Evolutionary conservation across 2,329 filamentous ascomycete species (phyloP), one percentile per base, ranked within the genome.

Genomic region (Diplodia seriata): DNA sequence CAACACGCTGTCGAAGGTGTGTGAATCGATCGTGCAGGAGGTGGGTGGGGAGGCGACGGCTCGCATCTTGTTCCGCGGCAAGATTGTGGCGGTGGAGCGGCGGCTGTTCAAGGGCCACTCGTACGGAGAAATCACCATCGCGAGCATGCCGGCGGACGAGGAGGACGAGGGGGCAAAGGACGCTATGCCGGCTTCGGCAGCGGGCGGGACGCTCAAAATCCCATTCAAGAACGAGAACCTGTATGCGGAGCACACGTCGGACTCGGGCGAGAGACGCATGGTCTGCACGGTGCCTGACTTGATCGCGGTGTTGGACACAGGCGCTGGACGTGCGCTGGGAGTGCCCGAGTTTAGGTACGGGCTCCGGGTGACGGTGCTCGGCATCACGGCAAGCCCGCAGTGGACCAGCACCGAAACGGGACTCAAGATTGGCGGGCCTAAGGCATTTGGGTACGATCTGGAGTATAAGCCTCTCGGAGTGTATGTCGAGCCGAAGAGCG

Each of bases 171-270:
- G 29, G 31, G 67, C 38, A 15, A 54, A 49, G 43, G 66, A 67
- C 33, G 66, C 66, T 9, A 68, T 68, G 66, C 50, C 59, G 33
- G 66, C 66, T 36, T 18, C 50, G 66, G 66, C 66, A 11, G 54
- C 18, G 9, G 65, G 65, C 7, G 87, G 87, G 0, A 78, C 75
- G 36, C 77, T 90, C 74, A 89, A 86, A 73, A 88, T 91, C 59
- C 89, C 89, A 0, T 91, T 91, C 81, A 91, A 91, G 78, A 91
- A 91, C 75, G 89, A 92, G 74, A 91, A 91, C 72, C 89, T 91
- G 54, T 85, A 85, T n/a, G 89, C 86, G 69, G 76, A 71, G 69
- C 77, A 67, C 64, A 72, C 71, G 73, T 78, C 71, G 14, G 73
- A 76, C 7, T 74, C 74, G 0, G 73, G 77, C 59, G 76, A 78